These are phyloP conservation scores for Poronia punctata DNA, from an alignment of 495 filamentous ascomycete species.

Conservation along the genomic window DNA sequence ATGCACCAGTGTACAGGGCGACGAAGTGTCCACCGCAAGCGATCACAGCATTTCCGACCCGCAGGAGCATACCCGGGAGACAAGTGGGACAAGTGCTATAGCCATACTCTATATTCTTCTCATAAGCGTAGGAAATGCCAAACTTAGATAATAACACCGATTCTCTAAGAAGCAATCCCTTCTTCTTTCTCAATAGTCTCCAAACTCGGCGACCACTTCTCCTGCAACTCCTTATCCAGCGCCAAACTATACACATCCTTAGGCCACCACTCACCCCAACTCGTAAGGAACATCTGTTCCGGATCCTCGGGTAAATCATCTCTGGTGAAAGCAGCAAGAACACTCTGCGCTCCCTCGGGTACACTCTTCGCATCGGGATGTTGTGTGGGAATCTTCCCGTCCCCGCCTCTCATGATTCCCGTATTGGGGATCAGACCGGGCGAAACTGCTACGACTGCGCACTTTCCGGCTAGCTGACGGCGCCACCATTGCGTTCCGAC, in stretches of 20 bases:
- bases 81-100: no score
- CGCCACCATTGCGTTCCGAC: conserved; percentile 44
- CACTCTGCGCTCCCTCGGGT: conserved; percentile 31
- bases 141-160: no score
- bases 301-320: conserved; percentile 40
- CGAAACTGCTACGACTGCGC: conserved; percentile 37
- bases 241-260: neutral
- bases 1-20: no score
- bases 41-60: no score
- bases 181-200: conserved; percentile 1
- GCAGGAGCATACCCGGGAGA: no score
- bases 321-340: conserved; percentile 33
- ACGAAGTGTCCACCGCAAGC: no score
- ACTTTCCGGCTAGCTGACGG: conserved; percentile 31
- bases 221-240: neutral
- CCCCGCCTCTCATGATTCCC: conserved; percentile 16
- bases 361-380: conserved; percentile 33
- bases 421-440: conserved; percentile 38
- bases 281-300: conserved; percentile 39
- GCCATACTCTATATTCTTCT: no score
- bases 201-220: neutral
- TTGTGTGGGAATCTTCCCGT: conserved; percentile 9
- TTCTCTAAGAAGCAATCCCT: no score
- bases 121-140: no score
- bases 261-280: conserved; percentile 37